Evolutionary conservation across 129 eudicot species (phyloP).

Genomic region (Arctium minus): DNA sequence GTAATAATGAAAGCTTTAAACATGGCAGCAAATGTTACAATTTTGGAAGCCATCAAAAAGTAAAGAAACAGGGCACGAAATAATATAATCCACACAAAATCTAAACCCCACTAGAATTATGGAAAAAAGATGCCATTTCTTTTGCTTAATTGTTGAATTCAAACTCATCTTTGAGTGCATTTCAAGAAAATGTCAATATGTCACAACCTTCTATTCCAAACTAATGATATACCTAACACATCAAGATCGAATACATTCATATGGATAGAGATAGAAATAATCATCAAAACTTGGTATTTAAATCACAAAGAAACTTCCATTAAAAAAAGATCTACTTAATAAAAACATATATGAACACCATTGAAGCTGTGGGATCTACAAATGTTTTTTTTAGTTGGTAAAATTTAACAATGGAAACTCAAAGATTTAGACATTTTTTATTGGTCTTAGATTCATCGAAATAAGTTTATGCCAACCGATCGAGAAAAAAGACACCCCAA

Average conservation of each 20-base stretch:
- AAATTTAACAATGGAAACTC: neutral
- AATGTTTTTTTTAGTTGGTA: neutral
- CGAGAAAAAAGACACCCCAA: neutral
- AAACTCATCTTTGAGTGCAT: slow-evolving; percentile 10
- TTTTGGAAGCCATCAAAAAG: slow-evolving; percentile 5
- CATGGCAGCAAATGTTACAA: neutral
- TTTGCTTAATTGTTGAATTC: slow-evolving; percentile 7
- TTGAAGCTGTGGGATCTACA: neutral
- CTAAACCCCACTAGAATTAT: slow-evolving; percentile 20
- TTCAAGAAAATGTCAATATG: neutral
- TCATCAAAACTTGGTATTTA: neutral
- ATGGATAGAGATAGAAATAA: neutral
- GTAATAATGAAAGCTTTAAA: slow-evolving; percentile 14
- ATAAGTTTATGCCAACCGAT: neutral
- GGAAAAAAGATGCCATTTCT: slow-evolving; percentile 5
- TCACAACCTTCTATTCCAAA: neutral
- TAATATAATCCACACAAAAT: slow-evolving; percentile 1
- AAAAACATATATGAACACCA: neutral
- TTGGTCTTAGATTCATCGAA: neutral
- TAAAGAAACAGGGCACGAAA: slow-evolving; percentile 7
- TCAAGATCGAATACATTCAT: neutral
- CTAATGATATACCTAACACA: neutral
- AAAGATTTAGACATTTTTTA: neutral
- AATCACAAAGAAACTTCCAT: neutral
- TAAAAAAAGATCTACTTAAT: neutral